These are phyloP conservation scores for Elaeis oleifera DNA, from an alignment of 202 grass and related monocot species.

Conservation along the genomic window DNA sequence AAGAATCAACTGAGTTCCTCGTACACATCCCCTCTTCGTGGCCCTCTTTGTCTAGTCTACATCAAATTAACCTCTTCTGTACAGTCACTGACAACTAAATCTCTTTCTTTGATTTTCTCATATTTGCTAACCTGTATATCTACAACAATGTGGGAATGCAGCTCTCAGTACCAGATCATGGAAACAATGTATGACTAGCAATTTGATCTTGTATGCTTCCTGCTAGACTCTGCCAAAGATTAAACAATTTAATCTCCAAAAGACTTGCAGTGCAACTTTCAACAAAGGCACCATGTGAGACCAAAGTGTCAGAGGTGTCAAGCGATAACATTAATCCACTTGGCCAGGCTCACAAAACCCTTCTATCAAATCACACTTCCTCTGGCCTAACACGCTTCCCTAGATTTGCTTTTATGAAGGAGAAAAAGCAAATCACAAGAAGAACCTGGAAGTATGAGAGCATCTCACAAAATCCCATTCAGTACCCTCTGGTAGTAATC, in stretches of 20 bases:
- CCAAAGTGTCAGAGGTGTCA: not conserved
- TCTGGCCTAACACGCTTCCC: constrained; percentile 26
- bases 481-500: constrained; percentile 97
- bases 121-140: too few relatives aligned
- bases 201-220: constrained; percentile 8
- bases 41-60: constrained; percentile 28
- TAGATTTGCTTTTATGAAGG: constrained; percentile 24
- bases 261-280: constrained; percentile 1
- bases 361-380: constrained; percentile 17
- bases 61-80: constrained; percentile 32
- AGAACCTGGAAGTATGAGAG: not conserved
- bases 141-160: constrained; percentile 6
- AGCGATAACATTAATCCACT: constrained; percentile 11
- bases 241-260: not conserved
- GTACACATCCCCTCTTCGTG: constrained; percentile 33
- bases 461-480: constrained; percentile 86
- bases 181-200: constrained; percentile 31
- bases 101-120: too few relatives aligned
- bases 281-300: constrained; percentile 1
- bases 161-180: constrained; percentile 13
- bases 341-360: constrained; percentile 3
- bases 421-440: constrained; percentile 25
- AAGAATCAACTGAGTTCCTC: constrained; percentile 8
- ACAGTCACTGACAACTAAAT: constrained; percentile 11
- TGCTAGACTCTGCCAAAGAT: constrained; percentile 41